These are phyloP conservation scores for Fusarium staphyleae DNA, from an alignment of 2,329 filamentous ascomycete genomes.

Conservation along the genomic window DNA sequence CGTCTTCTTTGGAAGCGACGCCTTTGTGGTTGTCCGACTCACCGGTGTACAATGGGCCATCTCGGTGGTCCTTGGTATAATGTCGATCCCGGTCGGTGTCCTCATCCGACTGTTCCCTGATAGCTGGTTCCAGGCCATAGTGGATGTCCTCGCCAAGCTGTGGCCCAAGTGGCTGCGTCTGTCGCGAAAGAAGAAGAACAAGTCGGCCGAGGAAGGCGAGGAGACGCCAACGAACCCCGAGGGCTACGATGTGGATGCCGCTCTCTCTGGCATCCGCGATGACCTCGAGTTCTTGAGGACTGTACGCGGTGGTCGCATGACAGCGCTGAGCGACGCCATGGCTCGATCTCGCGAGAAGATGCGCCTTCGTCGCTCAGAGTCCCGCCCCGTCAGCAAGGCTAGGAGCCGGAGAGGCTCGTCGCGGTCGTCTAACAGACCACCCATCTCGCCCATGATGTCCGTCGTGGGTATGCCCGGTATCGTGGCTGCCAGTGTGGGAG, in stretches of 20 bases:
- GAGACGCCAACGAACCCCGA: constrained; percentile 24
- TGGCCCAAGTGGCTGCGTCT: constrained; percentile 30
- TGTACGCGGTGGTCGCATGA: constrained; percentile 30
- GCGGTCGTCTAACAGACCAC: constrained; percentile 28
- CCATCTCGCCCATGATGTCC: constrained; percentile 34
- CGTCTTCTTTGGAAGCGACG: constrained; percentile 56
- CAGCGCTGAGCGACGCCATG: constrained; percentile 30
- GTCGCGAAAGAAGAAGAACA: constrained; percentile 26
- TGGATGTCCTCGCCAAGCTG: constrained; percentile 14
- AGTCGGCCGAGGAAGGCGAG: constrained; percentile 16
- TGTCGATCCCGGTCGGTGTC: constrained; percentile 78
- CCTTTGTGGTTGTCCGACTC: constrained; percentile 71
- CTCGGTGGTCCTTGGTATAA: constrained; percentile 76
- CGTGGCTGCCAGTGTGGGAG: constrained; percentile 29
- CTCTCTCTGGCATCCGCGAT: constrained; percentile 27
- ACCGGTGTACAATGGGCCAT: constrained; percentile 79
- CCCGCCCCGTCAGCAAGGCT: constrained; percentile 26
- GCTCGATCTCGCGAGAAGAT: constrained; percentile 26
- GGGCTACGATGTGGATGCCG: constrained; percentile 29
- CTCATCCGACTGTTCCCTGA: constrained; percentile 79
- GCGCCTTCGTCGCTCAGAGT: constrained; percentile 32
- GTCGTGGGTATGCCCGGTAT: constrained; percentile 35
- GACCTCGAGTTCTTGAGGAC: constrained; percentile 31
- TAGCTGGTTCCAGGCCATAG: constrained; percentile 46
- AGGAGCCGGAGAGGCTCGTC: constrained; percentile 30